A percentile compares a stretch with the other conserved stretches of the same genome.
phyloP scores from a whole-genome alignment of 495 filamentous ascomycete species.

The Tetracladium marchalianum region DNA sequence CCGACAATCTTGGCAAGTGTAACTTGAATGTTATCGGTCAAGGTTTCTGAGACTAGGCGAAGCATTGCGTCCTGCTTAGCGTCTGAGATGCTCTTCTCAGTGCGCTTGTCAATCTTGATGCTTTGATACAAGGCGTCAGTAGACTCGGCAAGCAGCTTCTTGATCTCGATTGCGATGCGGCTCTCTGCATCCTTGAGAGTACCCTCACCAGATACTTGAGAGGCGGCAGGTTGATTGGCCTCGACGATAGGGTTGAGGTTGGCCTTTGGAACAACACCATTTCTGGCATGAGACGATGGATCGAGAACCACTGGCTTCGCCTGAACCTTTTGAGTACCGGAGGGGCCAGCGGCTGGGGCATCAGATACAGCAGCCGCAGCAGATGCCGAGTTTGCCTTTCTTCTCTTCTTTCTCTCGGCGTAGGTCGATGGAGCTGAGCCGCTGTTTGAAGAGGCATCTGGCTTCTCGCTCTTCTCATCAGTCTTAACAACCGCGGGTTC shows the following conservation, averaged over 20 bases:
- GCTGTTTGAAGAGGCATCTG: constrained; percentile 8
- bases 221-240: constrained; percentile 15
- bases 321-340: background rate
- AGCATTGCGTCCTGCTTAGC: constrained; percentile 74
- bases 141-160: constrained; percentile 30
- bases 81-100: constrained; percentile 25
- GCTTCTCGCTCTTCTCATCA: constrained; percentile 31
- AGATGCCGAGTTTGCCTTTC: constrained; percentile 11
- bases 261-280: constrained; percentile 10
- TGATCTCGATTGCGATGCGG: constrained; percentile 32
- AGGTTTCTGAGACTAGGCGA: constrained; percentile 74
- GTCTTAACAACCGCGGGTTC: constrained; percentile 21
- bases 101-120: constrained; percentile 26
- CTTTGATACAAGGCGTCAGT: constrained; percentile 32
- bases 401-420: constrained; percentile 18
- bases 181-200: constrained; percentile 34
- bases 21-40: constrained; percentile 84
- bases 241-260: background rate
- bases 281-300: constrained; percentile 12
- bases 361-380: background rate
- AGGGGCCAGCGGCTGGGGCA: background rate
- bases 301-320: constrained; percentile 18
- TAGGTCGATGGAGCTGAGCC: constrained; percentile 4
- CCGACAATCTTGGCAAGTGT: constrained; percentile 56
- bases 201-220: constrained; percentile 33